Evolutionary conservation across 495 filamentous ascomycete genomes (phyloP), one percentile per base, ranked within the genome.

Genomic region (Aspergillus baeticus): DNA sequence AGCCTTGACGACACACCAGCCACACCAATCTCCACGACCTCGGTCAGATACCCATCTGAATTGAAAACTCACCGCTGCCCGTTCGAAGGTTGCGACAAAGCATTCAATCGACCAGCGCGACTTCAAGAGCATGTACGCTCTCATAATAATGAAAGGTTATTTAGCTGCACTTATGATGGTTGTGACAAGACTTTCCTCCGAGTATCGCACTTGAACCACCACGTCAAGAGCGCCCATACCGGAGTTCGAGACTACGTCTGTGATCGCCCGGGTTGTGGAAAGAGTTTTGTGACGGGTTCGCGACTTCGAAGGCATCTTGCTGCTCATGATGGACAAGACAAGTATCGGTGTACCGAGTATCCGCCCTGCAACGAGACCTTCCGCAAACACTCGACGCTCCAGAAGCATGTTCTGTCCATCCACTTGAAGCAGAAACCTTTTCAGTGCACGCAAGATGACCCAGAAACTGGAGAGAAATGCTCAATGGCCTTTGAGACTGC

Each of bases 141-240:
- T 3, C 92, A 96, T 67, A 90, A 83, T 38, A 88, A 89, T 59
- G 89, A 92, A 60, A 81, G 91, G 8, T 78, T 88, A 6, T 90
- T 84, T 66, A 68, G 75, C 22, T 98, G 94, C 65, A 72, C 80
- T 2, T 77, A 85, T 52, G 64, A 74, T 0, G 83, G 69, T 15
- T 98, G 94, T 67, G 83, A 81, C 60, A 96, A 96, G 72, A 79
- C 81, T 54, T 98, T 96, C 63, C 72, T 87, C 29, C 87, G 91
- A 33, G 78, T 86, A 41, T 90, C 90, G 58, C 91, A 96, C 71
- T 80, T 98, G 6, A 80, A 83, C 31, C 83, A 90, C 55, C 94
- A 98, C 67, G 70, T 92, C 63, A 90, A 92, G 65, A 86, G 85
- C 58, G 85, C 85, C 7, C 94, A 98, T 61, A 89, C 83, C 2